Base-by-base conservation (phyloP, 192 early-diverging fungal species). In the Entophlyctis helioformis region DNA sequence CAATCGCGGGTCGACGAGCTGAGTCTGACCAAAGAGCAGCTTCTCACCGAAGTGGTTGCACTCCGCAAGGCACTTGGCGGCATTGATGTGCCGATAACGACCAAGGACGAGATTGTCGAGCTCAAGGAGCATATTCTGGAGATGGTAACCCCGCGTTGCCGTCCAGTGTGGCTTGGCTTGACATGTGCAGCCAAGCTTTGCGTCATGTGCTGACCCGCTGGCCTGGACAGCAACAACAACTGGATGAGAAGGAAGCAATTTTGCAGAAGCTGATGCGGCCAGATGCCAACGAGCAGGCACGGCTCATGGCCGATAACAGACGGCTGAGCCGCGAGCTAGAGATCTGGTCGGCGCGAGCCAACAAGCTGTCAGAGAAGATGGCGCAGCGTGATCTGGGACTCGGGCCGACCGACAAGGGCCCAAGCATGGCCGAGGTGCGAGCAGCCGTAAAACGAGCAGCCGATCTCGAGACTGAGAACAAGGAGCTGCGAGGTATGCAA, bases 331-430 rank as follows among this genome's bases (percentile, higher is more conserved):
- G 45, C 20, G 60, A 62, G 54, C 29, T 58, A 18, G 56, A 58
- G 28, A 64, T 64, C 56, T 64, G 62, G 62, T 29, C 36, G n/a
- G 46, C 51, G 12, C 55, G 52, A 39, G 44, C 53, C 2, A 45
- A 44, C 26, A 58, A 64, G 38, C 51, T 59, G 10, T 54, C 51
- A 40, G 51, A 58, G 20, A 45, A 64, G 35, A n/a, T 63, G 2
- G 45, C 55, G n/a, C n/a, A n/a, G n/a, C n/a, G n/a, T n/a, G n/a
- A n/a, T n/a, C n/a, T n/a, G n/a, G n/a, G n/a, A n/a, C n/a, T n/a
- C n/a, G n/a, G n/a, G n/a, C n/a, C n/a, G n/a, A n/a, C n/a, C n/a
- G n/a, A n/a, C n/a, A n/a, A n/a, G n/a, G n/a, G n/a, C n/a, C n/a
- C n/a, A n/a, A n/a, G n/a, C n/a, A n/a, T n/a, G n/a, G n/a, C n/a